Conservation (phyloP, 768 basidiomycete species). For the Kwoniella dendrophila region DNA sequence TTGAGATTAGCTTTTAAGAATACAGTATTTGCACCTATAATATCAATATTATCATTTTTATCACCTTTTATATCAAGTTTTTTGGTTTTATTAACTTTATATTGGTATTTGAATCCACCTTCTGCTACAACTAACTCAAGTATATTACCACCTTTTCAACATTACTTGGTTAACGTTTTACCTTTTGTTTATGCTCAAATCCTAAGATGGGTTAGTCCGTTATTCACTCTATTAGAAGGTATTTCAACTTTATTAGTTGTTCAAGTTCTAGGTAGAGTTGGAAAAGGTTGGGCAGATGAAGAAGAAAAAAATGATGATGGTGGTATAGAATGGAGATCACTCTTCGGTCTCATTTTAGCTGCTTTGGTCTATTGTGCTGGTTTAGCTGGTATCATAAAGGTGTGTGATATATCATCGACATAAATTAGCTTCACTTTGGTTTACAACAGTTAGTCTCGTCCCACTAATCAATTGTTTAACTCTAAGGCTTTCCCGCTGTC, state of each 20-base stretch:
- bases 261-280: slow-evolving; percentile 51
- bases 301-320: slow-evolving; percentile 47
- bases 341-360: slow-evolving; percentile 47
- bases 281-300: slow-evolving; percentile 55
- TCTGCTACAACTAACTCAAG: not conserved
- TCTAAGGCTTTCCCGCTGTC: slow-evolving; percentile 68
- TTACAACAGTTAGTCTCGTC: not conserved
- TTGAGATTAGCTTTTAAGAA: slow-evolving; percentile 53
- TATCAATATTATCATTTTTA: slow-evolving; percentile 42
- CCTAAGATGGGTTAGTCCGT: slow-evolving; percentile 50
- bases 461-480: not conserved
- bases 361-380: slow-evolving; percentile 49
- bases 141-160: slow-evolving; percentile 26
- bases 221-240: slow-evolving; percentile 56
- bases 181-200: slow-evolving; percentile 51
- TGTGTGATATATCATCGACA: slow-evolving; percentile 12
- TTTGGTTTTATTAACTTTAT: slow-evolving; percentile 45
- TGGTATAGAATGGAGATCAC: slow-evolving; percentile 54
- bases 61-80: slow-evolving; percentile 49
- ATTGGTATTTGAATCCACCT: slow-evolving; percentile 53
- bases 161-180: slow-evolving; percentile 43
- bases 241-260: slow-evolving; percentile 53
- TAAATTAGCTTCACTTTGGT: not conserved
- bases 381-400: slow-evolving; percentile 47
- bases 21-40: slow-evolving; percentile 49